Evolutionary conservation across 495 filamentous ascomycete species (phyloP), one percentile per base, ranked within the genome.

Genomic region (Xylaria castorea): DNA sequence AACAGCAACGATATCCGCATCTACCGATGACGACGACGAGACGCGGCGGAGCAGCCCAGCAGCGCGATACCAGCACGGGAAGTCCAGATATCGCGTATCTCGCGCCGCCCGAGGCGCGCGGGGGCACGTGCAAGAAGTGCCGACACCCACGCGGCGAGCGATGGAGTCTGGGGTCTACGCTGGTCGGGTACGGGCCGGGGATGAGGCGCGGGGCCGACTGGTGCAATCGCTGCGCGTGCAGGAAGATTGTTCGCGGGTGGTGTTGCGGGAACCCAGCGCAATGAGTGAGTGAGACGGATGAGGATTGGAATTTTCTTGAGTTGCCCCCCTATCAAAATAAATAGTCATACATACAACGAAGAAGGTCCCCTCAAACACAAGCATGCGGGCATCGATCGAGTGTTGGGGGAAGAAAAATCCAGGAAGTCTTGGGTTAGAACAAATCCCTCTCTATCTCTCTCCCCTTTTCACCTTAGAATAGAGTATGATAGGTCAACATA

Each of bases 211-310:
- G 77, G 6, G 30, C 70, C 0, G 74, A 77, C 6, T 79, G 78
- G 78, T 79, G 78, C 34, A 44, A 73, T 30, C 66, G 78, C n/a
- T 79, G 78, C 27, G 74, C 74, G 11, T 76, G 74, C 71, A 63
- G 76, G 30, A 78, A 76, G 71, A 50, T 79, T 25, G 38, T 68
- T 5, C 68, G 50, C 22, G 11, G 48, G 5, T 75, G 71, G 62
- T 78, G 78, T 55, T 78, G 76, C 61, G 68, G 61, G 22, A 51
- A 51, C 20, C 9, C 38, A 1, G 55, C 12, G 38, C 14, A 61
- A 40, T 40, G 38, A 40, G 2, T 63, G 38, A 63, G 22, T 42
- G 20, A 63, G 18, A 7, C 1, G 1, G 30, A 18, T 18, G 32
- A 20, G 16, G 27, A 20, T 60, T n/a, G 6, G 8, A 20, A 53